A percentile compares a stretch with the other conserved stretches of the same genome.
Conservation (phyloP, 139 green algal genomes). For the Chlorella vulgaris region DNA sequence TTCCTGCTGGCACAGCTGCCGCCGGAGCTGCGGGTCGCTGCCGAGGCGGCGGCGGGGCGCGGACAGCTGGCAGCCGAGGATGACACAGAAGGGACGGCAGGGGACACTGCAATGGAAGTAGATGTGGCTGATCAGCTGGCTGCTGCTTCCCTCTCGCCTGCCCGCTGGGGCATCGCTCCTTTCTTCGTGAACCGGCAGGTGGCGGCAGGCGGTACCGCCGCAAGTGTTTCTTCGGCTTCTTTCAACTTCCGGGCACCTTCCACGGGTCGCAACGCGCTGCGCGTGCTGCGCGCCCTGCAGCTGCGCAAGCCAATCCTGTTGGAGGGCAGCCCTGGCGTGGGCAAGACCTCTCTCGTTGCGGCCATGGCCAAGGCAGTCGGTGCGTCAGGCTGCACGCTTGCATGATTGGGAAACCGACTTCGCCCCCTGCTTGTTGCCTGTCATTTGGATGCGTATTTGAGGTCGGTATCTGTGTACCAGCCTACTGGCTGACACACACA, state of each 20-base stretch:
- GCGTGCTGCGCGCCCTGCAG: slow-evolving; percentile 82
- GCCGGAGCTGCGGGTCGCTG: slow-evolving; percentile 18
- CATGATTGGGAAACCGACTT: background rate
- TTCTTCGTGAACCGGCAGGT: slow-evolving; percentile 70
- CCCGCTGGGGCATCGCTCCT: slow-evolving; percentile 76
- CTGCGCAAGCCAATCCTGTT: slow-evolving; percentile 90
- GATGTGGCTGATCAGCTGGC: background rate
- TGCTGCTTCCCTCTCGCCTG: background rate
- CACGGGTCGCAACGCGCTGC: slow-evolving; percentile 85
- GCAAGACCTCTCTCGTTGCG: slow-evolving; percentile 94
- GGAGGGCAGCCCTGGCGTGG: slow-evolving; percentile 95
- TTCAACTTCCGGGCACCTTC: slow-evolving; percentile 92
- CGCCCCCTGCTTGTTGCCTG: background rate
- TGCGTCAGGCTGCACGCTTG: background rate
- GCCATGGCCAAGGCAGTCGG: slow-evolving; percentile 79
- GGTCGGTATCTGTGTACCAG: no score
- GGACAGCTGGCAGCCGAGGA: slow-evolving; percentile 17
- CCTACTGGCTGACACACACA: no score
- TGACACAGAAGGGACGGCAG: background rate
- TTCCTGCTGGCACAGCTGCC: slow-evolving; percentile 69
- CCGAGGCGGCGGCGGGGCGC: background rate
- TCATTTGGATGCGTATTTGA: no score
- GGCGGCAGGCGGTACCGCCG: background rate
- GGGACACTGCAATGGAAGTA: background rate
- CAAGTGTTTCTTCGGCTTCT: background rate